A percentile compares a stretch with the other conserved stretches of the same genome.
These are phyloP conservation scores for Pichia cephalocereana DNA, from an alignment of 805 yeast species.

Conservation along the genomic window DNA sequence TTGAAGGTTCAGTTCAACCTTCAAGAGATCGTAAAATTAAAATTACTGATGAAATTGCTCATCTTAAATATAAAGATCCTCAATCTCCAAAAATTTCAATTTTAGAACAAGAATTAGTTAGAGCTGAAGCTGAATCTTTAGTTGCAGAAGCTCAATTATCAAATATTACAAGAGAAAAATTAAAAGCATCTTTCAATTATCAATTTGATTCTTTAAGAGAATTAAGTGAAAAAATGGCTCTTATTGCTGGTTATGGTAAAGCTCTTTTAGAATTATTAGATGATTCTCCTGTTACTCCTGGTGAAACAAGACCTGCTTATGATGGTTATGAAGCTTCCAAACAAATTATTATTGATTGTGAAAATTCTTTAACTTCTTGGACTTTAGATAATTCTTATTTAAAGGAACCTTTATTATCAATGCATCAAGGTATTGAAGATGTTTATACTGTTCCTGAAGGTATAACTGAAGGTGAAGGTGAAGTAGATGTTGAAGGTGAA, in stretches of 20 bases:
- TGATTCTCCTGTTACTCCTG: slow-evolving; percentile 81
- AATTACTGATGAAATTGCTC: slow-evolving; percentile 78
- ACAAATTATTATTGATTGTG: slow-evolving; percentile 81
- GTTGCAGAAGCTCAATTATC: slow-evolving; percentile 91
- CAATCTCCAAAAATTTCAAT: slow-evolving; percentile 73
- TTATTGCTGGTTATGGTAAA: slow-evolving; percentile 86
- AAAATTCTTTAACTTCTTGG: slow-evolving; percentile 83
- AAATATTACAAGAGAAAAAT: slow-evolving; percentile 79
- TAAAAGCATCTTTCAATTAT: slow-evolving; percentile 75
- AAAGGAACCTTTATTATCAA: slow-evolving; percentile 68
- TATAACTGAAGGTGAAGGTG: slow-evolving; percentile 33
- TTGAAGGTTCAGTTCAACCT: slow-evolving; percentile 83
- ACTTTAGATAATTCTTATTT: slow-evolving; percentile 92
- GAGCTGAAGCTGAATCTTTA: slow-evolving; percentile 86
- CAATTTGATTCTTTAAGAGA: slow-evolving; percentile 82
- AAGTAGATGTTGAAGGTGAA: slow-evolving; percentile 19
- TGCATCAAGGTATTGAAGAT: slow-evolving; percentile 37
- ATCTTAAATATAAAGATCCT: slow-evolving; percentile 78
- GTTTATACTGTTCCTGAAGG: slow-evolving; percentile 63
- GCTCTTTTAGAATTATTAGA: slow-evolving; percentile 76
- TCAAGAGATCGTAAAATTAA: slow-evolving; percentile 79
- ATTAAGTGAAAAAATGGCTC: slow-evolving; percentile 75
- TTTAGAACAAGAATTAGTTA: slow-evolving; percentile 79
- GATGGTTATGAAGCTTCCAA: slow-evolving; percentile 85
- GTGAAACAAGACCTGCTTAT: slow-evolving; percentile 84